Base-by-base conservation (phyloP, 345 rosid genomes). In the Eucalyptus curtisii region DNA sequence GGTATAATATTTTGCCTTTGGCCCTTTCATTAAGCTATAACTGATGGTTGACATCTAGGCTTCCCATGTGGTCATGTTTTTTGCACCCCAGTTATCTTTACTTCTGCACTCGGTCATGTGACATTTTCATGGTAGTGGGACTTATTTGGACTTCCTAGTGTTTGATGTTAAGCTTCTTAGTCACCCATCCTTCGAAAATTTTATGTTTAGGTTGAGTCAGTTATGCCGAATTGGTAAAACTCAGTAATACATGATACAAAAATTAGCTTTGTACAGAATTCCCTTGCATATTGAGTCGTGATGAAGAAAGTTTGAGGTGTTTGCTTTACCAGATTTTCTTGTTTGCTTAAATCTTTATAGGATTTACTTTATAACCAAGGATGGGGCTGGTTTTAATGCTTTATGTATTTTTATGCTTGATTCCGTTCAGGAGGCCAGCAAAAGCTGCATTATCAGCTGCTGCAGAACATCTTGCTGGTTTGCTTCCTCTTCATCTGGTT, bases 401-500 rank as follows among this genome's bases (percentile, higher is more conserved):
- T 27, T 30, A 80, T 33, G n/a, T 50, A 15, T 61, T 81, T 12
- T 5, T 85, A 57, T 88, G 87, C 68, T 79, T 42, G 55, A 57
- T 87, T 47, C 68, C 25, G 19, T 88, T 48, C 92, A 98, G 99
- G 96, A 94, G 92, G 92, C 99, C 99, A 22, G 90, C 95, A 89
- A 98, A 96, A 93, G 96, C 99, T 88, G 98, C 96, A 79, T 87
- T 98, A 90, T 97, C 99, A 91, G 95, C 97, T 90, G 97, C 96
- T 90, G 94, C 99, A 81, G 99, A 96, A 92, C 99, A 97, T 94
- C 87, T 97, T 89, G 99, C 99, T 85, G 99, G 99, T 90, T 93
- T 98, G 90, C 97, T 98, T 90, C 99, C 99, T 88, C 99, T 95
- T 91, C 99, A 98, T 93, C 94, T 97, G 90, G 96, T 94, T 92